These are phyloP conservation scores for Lavandula angustifolia DNA, from an alignment of 257 asterid species.

Conservation along the genomic window DNA sequence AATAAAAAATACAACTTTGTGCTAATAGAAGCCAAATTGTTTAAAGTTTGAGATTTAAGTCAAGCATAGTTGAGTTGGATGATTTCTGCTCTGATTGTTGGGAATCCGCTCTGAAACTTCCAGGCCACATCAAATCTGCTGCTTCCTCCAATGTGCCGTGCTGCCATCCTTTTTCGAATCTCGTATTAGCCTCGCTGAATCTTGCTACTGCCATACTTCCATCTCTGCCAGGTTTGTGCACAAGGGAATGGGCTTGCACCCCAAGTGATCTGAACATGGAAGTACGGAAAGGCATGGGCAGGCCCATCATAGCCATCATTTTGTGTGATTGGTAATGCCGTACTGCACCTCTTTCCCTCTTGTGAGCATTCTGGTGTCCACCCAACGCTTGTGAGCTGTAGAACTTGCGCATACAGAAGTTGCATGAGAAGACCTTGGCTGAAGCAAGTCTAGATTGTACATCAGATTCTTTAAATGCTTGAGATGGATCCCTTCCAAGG, in stretches of 20 bases:
- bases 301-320: constrained; percentile 55
- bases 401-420: constrained; percentile 91
- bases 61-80: constrained; percentile 50
- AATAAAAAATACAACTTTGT: constrained; percentile 19
- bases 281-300: constrained; percentile 53
- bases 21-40: constrained; percentile 22
- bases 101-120: constrained; percentile 64
- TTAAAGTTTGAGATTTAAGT: constrained; percentile 85
- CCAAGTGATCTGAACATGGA: constrained; percentile 79
- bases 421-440: constrained; percentile 77
- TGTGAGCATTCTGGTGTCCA: constrained; percentile 98
- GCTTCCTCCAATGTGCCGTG: constrained; percentile 40
- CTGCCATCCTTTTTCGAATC: constrained; percentile 46
- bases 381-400: constrained; percentile 96
- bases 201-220: constrained; percentile 40
- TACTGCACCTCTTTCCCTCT: constrained; percentile 84
- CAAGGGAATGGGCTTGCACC: constrained; percentile 71
- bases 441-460: constrained; percentile 48
- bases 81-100: constrained; percentile 51
- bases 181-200: constrained; percentile 44
- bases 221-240: constrained; percentile 58
- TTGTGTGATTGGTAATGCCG: constrained; percentile 64
- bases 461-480: constrained; percentile 41
- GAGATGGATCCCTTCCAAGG: constrained; percentile 51
- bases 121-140: constrained; percentile 71